Base-by-base conservation (phyloP, 2,329 filamentous ascomycete genomes). In the Fusarium pseudonygamai region DNA sequence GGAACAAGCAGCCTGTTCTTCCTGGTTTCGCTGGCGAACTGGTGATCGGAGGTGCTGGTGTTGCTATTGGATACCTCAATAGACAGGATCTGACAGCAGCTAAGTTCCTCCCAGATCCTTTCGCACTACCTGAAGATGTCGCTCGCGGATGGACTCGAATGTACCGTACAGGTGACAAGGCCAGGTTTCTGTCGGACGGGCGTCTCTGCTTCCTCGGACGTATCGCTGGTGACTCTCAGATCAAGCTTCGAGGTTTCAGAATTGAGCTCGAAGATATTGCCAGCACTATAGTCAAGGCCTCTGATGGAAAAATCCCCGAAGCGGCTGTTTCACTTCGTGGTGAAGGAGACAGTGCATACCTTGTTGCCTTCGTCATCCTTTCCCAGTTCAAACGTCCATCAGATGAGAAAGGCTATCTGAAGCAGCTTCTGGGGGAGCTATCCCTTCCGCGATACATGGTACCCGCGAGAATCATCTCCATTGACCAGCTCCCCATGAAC, bases 201-300 rank as follows among this genome's bases (percentile, higher is more conserved):
- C 52, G 60, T 8, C 39, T 63, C 6, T 37, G 16, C 10, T 63
- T 63, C 8, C 42, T 59, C 24, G 60, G 60, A 4, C 42, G 60
- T 9, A 63, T 63, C 10, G 42, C 42, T 2, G 60, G 60, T 9
- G 60, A 59, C 28, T 47, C 60, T 2, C 52, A 63, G 42, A 63
- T 63, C 52, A 63, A 59, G n/a, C 60, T 63, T 24, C 18, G 60
- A n/a, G 60, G 60, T 6, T 63, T 63, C 15, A 53, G 60, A 16
- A 63, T 63, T n/a, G 60, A 63, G 20, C 52, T 63, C 14, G n/a
- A 63, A 28, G 52, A 63, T 13, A 36, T 63, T 18, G 52, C 60
- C 18, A 63, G 57, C 34, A 63, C 60, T 22, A 63, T 63, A 8
- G 42, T 63, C 20, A 63, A 34, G 26, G 18, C 42, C 14, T 59